phyloP scores from a whole-genome alignment of 345 rosid species.

The Eucalyptus pumila region DNA sequence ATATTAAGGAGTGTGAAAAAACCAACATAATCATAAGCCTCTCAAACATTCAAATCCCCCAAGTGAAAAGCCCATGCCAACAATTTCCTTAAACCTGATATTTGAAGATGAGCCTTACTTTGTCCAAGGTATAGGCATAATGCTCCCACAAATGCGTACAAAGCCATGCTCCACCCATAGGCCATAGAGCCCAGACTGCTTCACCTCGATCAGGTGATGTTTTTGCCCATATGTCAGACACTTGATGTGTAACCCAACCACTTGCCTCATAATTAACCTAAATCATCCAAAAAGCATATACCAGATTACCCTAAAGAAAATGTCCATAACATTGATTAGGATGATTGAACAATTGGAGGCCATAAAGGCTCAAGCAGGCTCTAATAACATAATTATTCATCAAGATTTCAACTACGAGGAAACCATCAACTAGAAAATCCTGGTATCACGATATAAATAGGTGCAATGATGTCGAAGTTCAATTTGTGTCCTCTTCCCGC shows the following conservation, averaged over 20 bases:
- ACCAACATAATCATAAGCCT: neutral
- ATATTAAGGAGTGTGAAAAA: neutral
- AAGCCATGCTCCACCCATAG: constrained; percentile 99
- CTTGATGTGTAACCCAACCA: constrained; percentile 94
- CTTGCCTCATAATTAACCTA: constrained; percentile 80
- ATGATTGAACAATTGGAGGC: neutral
- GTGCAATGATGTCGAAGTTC: neutral
- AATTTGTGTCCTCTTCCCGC: neutral
- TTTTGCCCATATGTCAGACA: constrained; percentile 90
- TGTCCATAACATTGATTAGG: neutral
- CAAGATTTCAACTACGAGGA: neutral
- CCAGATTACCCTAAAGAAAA: neutral
- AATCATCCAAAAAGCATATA: neutral
- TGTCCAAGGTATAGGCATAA: constrained; percentile 73
- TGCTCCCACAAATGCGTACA: constrained; percentile 97
- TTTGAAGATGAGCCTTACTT: constrained; percentile 22
- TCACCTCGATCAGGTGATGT: constrained; percentile 78
- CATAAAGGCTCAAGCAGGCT: neutral
- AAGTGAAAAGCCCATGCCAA: neutral
- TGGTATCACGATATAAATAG: neutral
- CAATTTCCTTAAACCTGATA: neutral
- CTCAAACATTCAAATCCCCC: neutral
- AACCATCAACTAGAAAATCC: neutral
- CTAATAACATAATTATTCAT: neutral
- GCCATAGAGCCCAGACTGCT: constrained; percentile 94